Evolutionary conservation across 1,139 yeast species (phyloP).

Genomic region (Blastobotrys indianensis): DNA sequence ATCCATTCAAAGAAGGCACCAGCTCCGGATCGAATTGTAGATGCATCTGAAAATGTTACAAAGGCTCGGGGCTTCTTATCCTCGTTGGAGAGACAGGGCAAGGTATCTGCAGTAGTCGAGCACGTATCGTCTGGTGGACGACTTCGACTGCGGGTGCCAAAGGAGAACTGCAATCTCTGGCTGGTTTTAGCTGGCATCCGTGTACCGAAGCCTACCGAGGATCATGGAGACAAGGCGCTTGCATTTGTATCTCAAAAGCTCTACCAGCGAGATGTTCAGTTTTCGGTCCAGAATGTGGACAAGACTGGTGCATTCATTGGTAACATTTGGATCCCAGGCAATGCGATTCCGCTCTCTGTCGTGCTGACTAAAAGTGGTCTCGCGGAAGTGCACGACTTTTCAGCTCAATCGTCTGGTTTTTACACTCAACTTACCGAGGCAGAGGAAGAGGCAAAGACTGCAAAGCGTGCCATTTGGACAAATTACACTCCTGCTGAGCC

Average conservation of each 20-base stretch:
- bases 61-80: constrained; percentile 72
- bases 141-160: constrained; percentile 60
- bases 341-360: constrained; percentile 54
- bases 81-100: constrained; percentile 60
- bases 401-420: constrained; percentile 54
- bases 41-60: constrained; percentile 68
- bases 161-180: constrained; percentile 64
- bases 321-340: constrained; percentile 51
- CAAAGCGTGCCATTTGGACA: constrained; percentile 62
- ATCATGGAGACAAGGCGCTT: constrained; percentile 48
- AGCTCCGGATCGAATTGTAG: constrained; percentile 58
- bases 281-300: constrained; percentile 65
- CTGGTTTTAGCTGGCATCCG: constrained; percentile 70
- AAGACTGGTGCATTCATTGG: constrained; percentile 81
- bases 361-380: constrained; percentile 60
- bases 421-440: constrained; percentile 52
- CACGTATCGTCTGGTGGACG: constrained; percentile 63
- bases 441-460: constrained; percentile 53
- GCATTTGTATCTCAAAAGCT: constrained; percentile 50
- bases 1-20: constrained; percentile 55
- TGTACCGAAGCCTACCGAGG: constrained; percentile 42
- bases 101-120: constrained; percentile 65
- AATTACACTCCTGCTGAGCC: constrained; percentile 39
- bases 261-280: constrained; percentile 67
- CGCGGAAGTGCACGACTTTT: constrained; percentile 59